Conservation (phyloP, 2,329 filamentous ascomycete species). For the Monilinia polystroma region DNA sequence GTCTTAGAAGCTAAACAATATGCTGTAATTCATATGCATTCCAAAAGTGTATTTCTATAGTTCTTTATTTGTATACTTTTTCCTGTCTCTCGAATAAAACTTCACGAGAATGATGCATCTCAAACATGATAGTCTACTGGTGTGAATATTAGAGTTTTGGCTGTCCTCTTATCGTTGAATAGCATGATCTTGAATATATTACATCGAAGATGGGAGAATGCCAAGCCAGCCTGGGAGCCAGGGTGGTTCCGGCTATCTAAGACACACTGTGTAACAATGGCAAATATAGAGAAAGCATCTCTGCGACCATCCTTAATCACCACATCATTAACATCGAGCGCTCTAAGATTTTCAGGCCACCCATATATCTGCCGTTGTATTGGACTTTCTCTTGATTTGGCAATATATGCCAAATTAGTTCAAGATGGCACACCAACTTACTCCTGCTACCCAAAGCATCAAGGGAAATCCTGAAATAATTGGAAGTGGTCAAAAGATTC, state of each 20-base stretch:
- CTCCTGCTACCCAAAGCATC: too few relatives aligned
- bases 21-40: background rate
- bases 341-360: background rate
- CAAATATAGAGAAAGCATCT: background rate
- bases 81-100: background rate
- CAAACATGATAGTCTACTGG: background rate
- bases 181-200: background rate
- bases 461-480: background rate
- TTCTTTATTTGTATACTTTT: conserved; percentile 2
- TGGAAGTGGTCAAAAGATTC: background rate
- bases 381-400: background rate
- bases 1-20: background rate
- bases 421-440: background rate
- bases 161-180: background rate
- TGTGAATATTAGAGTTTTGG: background rate
- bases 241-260: background rate
- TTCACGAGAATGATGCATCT: conserved; percentile 5
- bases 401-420: background rate
- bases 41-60: background rate
- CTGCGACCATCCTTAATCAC: background rate
- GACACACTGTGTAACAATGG: background rate
- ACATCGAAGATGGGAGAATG: background rate
- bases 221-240: background rate
- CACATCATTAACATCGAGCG: background rate
- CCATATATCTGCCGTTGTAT: background rate